These are phyloP conservation scores for Termitomyces sp. DNA, from an alignment of 768 basidiomycete species.

Conservation along the genomic window DNA sequence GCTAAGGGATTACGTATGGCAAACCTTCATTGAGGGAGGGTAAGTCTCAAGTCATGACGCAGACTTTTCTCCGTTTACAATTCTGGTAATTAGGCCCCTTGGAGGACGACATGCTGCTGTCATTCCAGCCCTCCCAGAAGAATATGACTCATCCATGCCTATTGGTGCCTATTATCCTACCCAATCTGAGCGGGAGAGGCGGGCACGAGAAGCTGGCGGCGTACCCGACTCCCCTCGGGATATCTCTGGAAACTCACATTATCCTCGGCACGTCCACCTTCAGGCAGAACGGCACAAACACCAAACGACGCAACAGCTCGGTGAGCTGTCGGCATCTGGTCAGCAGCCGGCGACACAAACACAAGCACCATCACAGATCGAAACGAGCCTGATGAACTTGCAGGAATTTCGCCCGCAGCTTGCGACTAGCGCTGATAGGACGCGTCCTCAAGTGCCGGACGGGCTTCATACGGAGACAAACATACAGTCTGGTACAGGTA, in stretches of 20 bases:
- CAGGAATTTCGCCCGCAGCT: constrained; percentile 10
- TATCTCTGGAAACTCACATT: constrained; percentile 34
- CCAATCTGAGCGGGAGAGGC: constrained; percentile 26
- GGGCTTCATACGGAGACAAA: neutral
- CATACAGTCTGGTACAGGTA: constrained; percentile 16
- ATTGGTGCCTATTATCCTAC: constrained; percentile 45
- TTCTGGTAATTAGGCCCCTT: constrained; percentile 48
- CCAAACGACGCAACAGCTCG: neutral
- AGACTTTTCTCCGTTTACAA: constrained; percentile 7
- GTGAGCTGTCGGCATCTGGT: neutral
- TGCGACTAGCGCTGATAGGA: constrained; percentile 7
- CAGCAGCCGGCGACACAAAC: neutral
- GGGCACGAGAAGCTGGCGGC: constrained; percentile 24
- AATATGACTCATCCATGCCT: constrained; percentile 51
- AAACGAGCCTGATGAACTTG: constrained; percentile 2
- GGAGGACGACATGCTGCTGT: constrained; percentile 83
- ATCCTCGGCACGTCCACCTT: constrained; percentile 43
- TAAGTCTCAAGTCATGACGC: constrained; percentile 37
- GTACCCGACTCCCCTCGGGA: constrained; percentile 29
- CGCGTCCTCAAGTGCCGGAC: neutral
- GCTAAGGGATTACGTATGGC: constrained; percentile 82
- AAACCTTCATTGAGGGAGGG: constrained; percentile 84
- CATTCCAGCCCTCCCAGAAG: constrained; percentile 76
- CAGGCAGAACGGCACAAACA: constrained; percentile 31
- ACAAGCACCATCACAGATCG: constrained; percentile 4